These are phyloP conservation scores for Xylariaceae sp. DNA, from an alignment of 2,329 filamentous ascomycete species.

Conservation along the genomic window DNA sequence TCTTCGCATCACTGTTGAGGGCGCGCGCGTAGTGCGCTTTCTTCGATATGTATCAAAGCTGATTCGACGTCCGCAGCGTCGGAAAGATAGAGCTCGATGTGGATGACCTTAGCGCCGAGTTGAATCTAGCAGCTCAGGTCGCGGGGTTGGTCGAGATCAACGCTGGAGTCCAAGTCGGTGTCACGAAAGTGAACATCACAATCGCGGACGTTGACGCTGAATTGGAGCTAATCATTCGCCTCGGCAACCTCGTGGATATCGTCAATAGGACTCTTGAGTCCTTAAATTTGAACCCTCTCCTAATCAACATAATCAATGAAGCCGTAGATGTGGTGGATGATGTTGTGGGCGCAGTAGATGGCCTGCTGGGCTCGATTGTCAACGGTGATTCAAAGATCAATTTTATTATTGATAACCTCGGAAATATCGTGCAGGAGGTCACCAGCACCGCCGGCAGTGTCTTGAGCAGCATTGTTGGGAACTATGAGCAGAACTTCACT, in stretches of 20 bases:
- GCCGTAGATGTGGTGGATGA: slow-evolving; percentile 48
- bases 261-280: slow-evolving; percentile 58
- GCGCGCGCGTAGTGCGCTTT: too few relatives aligned
- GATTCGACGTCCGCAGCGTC: too few relatives aligned
- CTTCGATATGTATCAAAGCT: too few relatives aligned
- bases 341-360: slow-evolving; percentile 55
- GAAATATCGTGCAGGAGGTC: slow-evolving; percentile 60
- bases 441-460: slow-evolving; percentile 41
- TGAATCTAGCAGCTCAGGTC: slow-evolving; percentile 58
- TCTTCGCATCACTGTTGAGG: too few relatives aligned
- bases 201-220: slow-evolving; percentile 57
- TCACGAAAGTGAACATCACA: slow-evolving; percentile 54
- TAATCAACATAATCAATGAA: slow-evolving; percentile 52
- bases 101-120: slow-evolving; percentile 54
- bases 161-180: slow-evolving; percentile 50
- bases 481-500: slow-evolving; percentile 58
- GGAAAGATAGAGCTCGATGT: slow-evolving; percentile 58
- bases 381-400: slow-evolving; percentile 51
- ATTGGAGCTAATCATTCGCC: slow-evolving; percentile 55
- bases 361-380: slow-evolving; percentile 55
- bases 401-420: slow-evolving; percentile 58
- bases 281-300: slow-evolving; percentile 58
- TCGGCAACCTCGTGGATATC: slow-evolving; percentile 57
- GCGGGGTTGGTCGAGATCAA: slow-evolving; percentile 53
- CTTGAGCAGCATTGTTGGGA: slow-evolving; percentile 52